A percentile compares a stretch with the other conserved stretches of the same genome.
These are phyloP conservation scores for Talaromyces stipitatus DNA, from an alignment of 495 filamentous ascomycete genomes.

Conservation along the genomic window DNA sequence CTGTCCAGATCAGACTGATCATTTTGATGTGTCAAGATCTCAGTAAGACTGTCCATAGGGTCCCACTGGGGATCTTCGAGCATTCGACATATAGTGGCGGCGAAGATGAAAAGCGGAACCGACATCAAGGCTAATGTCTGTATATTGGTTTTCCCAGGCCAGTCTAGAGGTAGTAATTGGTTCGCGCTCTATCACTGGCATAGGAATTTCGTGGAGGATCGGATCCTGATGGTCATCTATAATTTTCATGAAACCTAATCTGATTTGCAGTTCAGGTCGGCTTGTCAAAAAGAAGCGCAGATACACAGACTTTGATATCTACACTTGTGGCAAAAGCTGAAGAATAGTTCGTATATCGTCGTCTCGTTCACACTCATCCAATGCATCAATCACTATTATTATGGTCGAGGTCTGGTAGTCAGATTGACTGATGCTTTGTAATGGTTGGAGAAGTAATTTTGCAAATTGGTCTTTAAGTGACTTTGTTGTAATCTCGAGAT, in stretches of 20 bases:
- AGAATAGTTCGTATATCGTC: constrained; percentile 31
- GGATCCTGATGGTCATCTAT: constrained; percentile 15
- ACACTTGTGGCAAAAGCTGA: constrained; percentile 18
- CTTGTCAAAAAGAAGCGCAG: constrained; percentile 33
- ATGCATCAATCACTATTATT: constrained; percentile 43
- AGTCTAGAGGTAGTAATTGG: constrained; percentile 16
- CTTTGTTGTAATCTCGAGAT: constrained; percentile 28
- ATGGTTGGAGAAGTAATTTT: constrained; percentile 37
- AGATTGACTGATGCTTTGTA: constrained; percentile 9
- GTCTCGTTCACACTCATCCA: constrained; percentile 44
- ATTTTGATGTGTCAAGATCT: constrained; percentile 2
- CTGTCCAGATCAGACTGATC: not conserved
- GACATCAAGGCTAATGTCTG: constrained; percentile 8
- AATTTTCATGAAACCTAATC: constrained; percentile 20
- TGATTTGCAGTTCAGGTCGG: constrained; percentile 38
- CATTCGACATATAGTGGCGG: constrained; percentile 12
- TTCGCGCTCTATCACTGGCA: constrained; percentile 16
- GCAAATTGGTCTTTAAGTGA: constrained; percentile 38
- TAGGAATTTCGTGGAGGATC: constrained; percentile 18
- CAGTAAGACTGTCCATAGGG: not conserved
- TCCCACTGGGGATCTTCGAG: constrained; percentile 4
- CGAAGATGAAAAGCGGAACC: constrained; percentile 11
- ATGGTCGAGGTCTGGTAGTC: constrained; percentile 7
- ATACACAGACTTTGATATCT: constrained; percentile 8
- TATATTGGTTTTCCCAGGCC: constrained; percentile 25